Base-by-base conservation (phyloP, 2,329 filamentous ascomycete species). In the Hypoxylon rubiginosum region DNA sequence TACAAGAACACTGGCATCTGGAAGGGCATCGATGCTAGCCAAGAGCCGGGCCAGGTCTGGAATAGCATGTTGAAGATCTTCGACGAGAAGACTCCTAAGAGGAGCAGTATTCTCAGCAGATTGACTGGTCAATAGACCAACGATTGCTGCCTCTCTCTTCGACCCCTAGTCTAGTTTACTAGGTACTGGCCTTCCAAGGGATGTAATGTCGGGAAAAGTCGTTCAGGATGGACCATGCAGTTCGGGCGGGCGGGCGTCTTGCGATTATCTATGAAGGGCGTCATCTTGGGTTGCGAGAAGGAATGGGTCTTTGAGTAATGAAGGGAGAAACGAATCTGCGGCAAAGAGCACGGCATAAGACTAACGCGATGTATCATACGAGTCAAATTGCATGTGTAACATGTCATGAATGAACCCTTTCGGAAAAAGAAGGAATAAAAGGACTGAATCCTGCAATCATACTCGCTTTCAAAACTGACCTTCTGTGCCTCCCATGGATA, bases 1-100 rank as follows among this genome's bases (percentile, higher is more conserved):
- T 99, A 99, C 89, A 92, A 97, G 84, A 93, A 94, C 83, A 97
- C 92, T 53, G 94, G 94, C 73, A 97, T 99, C 85, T 99, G 96
- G 96, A 91, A 91, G 81, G 91, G 92, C 69, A 89, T 99, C 75
- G 96, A 99, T 80, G 96, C 96, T 71, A 97, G 92, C 85, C 94
- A 99, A 85, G 91, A 97, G 83, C 96, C 96, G 19, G 92, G 93
- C 51, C 91, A 94, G 81, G 96, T 99, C 68, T 99, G 96, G 96
- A 94, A 93, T 86, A 93, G 90, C 80, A 84, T 99, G 80, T 85
- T 98, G 69, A 88, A 90, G 76, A 90, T 97, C 75, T 95, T 99
- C 78, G 85, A 88, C 74, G 84, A 90, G 71, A 85, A 82, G 74
- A 84, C 82, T 77, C 76, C 79, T 36, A 69, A 67, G 67, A 67